Base-by-base conservation (phyloP, 371 early-diverging fungal genomes). In the Blastocladiella emersonii region DNA sequence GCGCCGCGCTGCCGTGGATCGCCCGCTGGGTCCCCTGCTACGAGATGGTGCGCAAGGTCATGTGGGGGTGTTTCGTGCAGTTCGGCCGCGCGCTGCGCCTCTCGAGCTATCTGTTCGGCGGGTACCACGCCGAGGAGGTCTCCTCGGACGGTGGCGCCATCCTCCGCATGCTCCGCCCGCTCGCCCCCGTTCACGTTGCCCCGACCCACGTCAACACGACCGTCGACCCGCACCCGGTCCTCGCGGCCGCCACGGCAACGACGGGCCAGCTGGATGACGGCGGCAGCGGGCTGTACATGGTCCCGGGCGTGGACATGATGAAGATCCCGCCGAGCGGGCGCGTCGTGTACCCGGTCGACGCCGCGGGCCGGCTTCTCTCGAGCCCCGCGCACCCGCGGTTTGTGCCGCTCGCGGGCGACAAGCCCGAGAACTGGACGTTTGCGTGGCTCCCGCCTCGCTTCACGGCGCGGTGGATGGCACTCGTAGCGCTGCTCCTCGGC, bases 21-120 rank as follows among this genome's bases (percentile, higher is more conserved):
- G 60, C 85, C 8, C 66, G 66, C 1, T 74, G 74, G 67, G 65
- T 85, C 13, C 63, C 39, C 3, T 4, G 13, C 23, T 25, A 66
- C 64, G 65, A 64, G 1, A 48, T 59, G 51, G 65, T 64, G 1
- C 61, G 57, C n/a, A 65, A 59, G 32, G 56, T 59, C 67, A 21
- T 76, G 87, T 49, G 66, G 69, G 6, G 57, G 61, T 32, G 87
- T 88, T 84, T 89, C 86, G 80, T 69, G 71, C 19, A 62, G 37
- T 72, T 80, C 0, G 82, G 89, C 17, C 72, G 74, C 8, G 61
- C 64, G 19, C 71, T 90, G 35, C 82, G 92, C 1, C 67, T 95
- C 35, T 77, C 87, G 3, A 82, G 86, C n/a, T 92, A 89, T 66
- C 73, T 95, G 74, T 83, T 92, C 69, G 91, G 90, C 15, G 78